A percentile compares a stretch with the other conserved stretches of the same genome.
phyloP scores from a whole-genome alignment of 805 yeast genomes.

The Lipomyces starkeyi region DNA sequence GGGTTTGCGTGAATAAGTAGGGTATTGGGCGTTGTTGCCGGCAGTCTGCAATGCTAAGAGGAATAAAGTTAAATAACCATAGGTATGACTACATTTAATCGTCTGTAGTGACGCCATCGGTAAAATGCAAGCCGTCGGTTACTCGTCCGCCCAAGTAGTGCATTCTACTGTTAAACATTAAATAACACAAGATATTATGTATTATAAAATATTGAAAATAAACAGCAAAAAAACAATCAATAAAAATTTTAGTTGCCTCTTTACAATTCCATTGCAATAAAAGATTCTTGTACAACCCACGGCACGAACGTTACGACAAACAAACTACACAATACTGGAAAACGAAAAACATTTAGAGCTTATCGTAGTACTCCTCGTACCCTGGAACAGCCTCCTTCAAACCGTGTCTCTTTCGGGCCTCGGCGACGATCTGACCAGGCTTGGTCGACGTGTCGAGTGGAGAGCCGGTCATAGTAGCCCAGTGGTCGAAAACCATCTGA shows the following conservation, averaged over 20 bases:
- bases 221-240: neutral
- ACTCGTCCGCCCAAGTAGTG: no score
- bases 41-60: neutral
- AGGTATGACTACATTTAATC: neutral
- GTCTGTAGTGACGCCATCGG: no score
- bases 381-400: slow-evolving; percentile 97
- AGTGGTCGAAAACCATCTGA: slow-evolving; percentile 99
- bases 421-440: slow-evolving; percentile 68
- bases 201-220: slow-evolving; percentile 12
- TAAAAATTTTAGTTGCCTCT: slow-evolving; percentile 1
- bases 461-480: slow-evolving; percentile 91
- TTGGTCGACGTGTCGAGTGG: slow-evolving; percentile 83
- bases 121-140: no score
- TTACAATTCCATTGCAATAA: slow-evolving; percentile 3
- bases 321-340: neutral
- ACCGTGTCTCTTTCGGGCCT: slow-evolving; percentile 94
- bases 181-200: neutral
- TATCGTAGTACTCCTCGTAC: slow-evolving; percentile 94
- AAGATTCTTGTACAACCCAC: slow-evolving; percentile 8
- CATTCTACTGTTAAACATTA: neutral
- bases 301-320: neutral
- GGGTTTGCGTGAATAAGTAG: no score
- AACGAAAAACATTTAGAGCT: slow-evolving; percentile 47
- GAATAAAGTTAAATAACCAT: neutral
- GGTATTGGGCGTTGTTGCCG: neutral